Evolutionary conservation across 192 early-diverging fungal genomes (phyloP).

Genomic region (Entrophospora sp.): DNA sequence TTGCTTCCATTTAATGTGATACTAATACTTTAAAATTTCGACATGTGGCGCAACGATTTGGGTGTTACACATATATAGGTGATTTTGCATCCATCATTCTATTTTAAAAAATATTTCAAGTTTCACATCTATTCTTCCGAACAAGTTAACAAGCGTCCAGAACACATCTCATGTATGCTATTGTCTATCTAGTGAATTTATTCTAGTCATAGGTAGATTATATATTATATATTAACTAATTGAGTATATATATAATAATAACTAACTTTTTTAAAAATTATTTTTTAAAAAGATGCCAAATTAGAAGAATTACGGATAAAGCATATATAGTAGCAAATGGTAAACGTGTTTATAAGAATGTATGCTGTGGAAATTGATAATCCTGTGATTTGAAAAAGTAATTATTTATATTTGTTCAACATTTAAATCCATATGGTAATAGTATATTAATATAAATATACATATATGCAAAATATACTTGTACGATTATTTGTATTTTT

Average conservation of each 20-base stretch:
- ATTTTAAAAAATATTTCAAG: slow-evolving; percentile 48
- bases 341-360: slow-evolving; percentile 40
- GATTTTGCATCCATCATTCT: no score
- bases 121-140: slow-evolving; percentile 46
- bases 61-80: no score
- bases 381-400: background rate
- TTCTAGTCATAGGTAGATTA: slow-evolving; percentile 45
- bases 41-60: no score
- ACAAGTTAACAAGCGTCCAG: slow-evolving; percentile 26
- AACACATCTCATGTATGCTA: slow-evolving; percentile 45
- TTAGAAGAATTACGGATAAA: slow-evolving; percentile 39
- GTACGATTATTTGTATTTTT: background rate
- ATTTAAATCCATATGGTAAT: background rate
- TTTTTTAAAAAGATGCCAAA: background rate
- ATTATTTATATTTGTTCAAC: background rate
- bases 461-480: no score
- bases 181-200: slow-evolving; percentile 49
- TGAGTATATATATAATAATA: no score
- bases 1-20: no score
- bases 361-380: slow-evolving; percentile 30
- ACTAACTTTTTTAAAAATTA: no score
- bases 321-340: slow-evolving; percentile 38
- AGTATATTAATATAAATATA: no score
- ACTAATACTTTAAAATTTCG: no score
- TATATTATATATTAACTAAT: no score